Percentiles rank a stretch among this genome's conserved stretches.
phyloP scores from a whole-genome alignment of 2,329 filamentous ascomycete species.

The Exophiala alcalophila region DNA sequence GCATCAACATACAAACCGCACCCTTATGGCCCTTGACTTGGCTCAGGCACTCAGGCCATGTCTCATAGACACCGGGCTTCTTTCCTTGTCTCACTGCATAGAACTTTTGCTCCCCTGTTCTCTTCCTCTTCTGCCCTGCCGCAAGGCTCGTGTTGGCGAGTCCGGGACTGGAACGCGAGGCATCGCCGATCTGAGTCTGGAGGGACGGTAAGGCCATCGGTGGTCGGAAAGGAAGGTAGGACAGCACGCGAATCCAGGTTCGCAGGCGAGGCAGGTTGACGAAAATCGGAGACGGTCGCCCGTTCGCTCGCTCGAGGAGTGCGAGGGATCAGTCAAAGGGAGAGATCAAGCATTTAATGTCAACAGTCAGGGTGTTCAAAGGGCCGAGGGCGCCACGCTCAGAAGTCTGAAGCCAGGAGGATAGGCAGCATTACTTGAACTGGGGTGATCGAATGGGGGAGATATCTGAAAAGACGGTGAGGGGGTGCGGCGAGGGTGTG shows the following conservation, averaged over 20 bases:
- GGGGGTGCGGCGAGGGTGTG: too few species aligned
- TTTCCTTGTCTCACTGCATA: slow-evolving; percentile 63
- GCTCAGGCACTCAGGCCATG: slow-evolving; percentile 60
- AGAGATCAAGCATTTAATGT: neutral
- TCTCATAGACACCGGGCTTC: slow-evolving; percentile 61
- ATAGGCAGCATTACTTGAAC: too few species aligned
- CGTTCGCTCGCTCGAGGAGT: too few species aligned
- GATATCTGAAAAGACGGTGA: too few species aligned
- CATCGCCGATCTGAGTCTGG: slow-evolving; percentile 8
- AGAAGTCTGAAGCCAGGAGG: too few species aligned
- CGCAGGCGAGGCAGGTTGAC: slow-evolving; percentile 27
- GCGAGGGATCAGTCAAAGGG: slow-evolving; percentile 1
- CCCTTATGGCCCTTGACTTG: slow-evolving; percentile 64
- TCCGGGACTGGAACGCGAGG: slow-evolving; percentile 14
- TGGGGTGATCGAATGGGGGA: too few species aligned
- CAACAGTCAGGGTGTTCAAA: too few species aligned
- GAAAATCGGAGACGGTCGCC: too few species aligned
- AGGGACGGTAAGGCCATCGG: slow-evolving; percentile 25
- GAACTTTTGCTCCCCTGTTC: slow-evolving; percentile 53
- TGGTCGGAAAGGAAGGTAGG: slow-evolving; percentile 6
- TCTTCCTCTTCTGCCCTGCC: slow-evolving; percentile 52
- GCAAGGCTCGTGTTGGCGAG: slow-evolving; percentile 16
- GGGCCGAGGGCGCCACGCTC: too few species aligned
- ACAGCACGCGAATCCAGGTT: slow-evolving; percentile 3
- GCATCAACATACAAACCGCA: slow-evolving; percentile 60